Percentiles rank a stretch among this genome's conserved stretches.
Conservation (phyloP, 305 asterid species). For the Fraxinus sp. region DNA sequence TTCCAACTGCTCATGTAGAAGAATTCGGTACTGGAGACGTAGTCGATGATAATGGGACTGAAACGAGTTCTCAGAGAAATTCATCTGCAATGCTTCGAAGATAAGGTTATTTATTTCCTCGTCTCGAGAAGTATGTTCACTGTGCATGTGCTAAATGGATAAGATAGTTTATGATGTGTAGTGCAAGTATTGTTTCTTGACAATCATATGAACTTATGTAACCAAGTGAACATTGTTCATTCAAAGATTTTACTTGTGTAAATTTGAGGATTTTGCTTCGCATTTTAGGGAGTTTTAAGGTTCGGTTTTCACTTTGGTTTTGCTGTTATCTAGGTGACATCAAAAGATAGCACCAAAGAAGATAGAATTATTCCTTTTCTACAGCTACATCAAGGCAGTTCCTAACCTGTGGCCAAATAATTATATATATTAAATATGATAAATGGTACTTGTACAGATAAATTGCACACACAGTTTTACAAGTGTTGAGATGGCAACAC, state of each 20-base stretch:
- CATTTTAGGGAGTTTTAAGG: background rate
- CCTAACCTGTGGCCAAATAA: background rate
- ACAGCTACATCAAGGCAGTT: background rate
- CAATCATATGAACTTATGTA: background rate
- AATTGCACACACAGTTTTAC: background rate
- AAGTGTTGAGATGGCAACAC: background rate
- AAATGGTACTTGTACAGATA: background rate
- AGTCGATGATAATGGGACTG: background rate
- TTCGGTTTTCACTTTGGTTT: background rate
- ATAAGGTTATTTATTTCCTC: background rate
- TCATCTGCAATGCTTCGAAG: background rate
- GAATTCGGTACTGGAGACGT: background rate
- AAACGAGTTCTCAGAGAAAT: slow-evolving; percentile 3
- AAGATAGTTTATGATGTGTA: background rate
- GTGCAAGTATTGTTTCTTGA: background rate
- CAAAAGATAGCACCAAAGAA: background rate
- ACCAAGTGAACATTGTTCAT: background rate
- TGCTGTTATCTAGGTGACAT: background rate
- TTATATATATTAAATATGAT: too few species aligned
- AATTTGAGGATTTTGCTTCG: background rate
- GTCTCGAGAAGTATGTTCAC: background rate
- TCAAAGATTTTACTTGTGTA: background rate
- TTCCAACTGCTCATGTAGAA: slow-evolving; percentile 17
- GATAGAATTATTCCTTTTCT: background rate
- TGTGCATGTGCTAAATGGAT: background rate